phyloP scores from a whole-genome alignment of 2,329 filamentous ascomycete species.

The Colletotrichum gigasporum region DNA sequence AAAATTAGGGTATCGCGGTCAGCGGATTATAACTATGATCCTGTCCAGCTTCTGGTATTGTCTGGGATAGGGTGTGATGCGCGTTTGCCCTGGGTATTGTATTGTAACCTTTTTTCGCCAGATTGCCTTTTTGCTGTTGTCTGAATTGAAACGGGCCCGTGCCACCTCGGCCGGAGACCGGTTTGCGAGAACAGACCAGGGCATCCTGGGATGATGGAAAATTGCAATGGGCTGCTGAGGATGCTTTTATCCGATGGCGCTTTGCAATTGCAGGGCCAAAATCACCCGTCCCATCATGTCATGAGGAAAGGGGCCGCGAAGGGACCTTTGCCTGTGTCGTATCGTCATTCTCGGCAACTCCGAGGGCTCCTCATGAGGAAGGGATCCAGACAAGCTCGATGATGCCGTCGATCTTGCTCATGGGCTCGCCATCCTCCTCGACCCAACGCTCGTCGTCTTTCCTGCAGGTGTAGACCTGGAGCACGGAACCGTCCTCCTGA shows the following conservation, averaged over 20 bases:
- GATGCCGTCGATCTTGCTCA: conserved; percentile 64
- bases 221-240: not conserved
- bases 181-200: not conserved
- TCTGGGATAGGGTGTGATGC: not conserved
- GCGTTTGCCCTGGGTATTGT: not conserved
- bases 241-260: not conserved
- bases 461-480: conserved; percentile 63
- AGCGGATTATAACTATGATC: conserved; percentile 31
- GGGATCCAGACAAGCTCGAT: conserved; percentile 68
- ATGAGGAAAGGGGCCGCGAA: not conserved
- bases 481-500: conserved; percentile 58
- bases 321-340: conserved; percentile 7
- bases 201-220: conserved; percentile 2
- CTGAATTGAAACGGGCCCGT: conserved; percentile 8
- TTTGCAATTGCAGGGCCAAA: conserved; percentile 5
- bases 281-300: conserved; percentile 15
- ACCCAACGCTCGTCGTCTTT: conserved; percentile 64
- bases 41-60: conserved; percentile 11
- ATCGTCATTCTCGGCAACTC: conserved; percentile 18
- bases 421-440: conserved; percentile 52
- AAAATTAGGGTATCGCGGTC: conserved; percentile 23
- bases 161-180: conserved; percentile 2
- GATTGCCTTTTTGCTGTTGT: conserved; percentile 16
- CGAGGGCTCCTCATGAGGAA: conserved; percentile 28
- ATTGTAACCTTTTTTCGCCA: conserved; percentile 1